phyloP scores from a whole-genome alignment of 1,284 basidiomycete genomes.

The Bjerkandera adusta region DNA sequence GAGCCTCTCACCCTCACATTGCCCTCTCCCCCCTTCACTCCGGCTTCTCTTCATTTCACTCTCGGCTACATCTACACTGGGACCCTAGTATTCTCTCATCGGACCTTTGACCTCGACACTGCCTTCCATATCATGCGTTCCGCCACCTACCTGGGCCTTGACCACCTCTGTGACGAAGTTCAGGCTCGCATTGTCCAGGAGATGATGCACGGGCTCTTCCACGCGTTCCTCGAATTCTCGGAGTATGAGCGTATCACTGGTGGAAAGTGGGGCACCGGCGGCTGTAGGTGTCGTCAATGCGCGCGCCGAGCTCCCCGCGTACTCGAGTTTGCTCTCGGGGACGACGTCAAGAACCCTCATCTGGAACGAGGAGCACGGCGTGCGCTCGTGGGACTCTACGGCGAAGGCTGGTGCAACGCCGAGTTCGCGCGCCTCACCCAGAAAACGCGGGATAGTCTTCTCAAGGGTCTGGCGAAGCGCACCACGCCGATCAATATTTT shows the following conservation, averaged over 20 bases:
- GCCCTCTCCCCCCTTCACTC: slow-evolving; percentile 93
- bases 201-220: slow-evolving; percentile 87
- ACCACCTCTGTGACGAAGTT: slow-evolving; percentile 75
- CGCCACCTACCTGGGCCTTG: slow-evolving; percentile 78
- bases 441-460: slow-evolving; percentile 62
- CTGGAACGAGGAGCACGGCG: slow-evolving; percentile 72
- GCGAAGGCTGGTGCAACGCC: slow-evolving; percentile 79
- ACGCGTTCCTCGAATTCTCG: slow-evolving; percentile 74
- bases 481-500: slow-evolving; percentile 67
- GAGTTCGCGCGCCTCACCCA: slow-evolving; percentile 74
- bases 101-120: slow-evolving; percentile 90
- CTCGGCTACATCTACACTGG: slow-evolving; percentile 95
- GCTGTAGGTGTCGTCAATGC: slow-evolving; percentile 81
- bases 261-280: slow-evolving; percentile 73
- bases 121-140: slow-evolving; percentile 89
- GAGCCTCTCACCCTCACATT: slow-evolving; percentile 65
- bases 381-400: slow-evolving; percentile 78
- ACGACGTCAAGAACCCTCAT: slow-evolving; percentile 71
- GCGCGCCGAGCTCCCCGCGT: slow-evolving; percentile 75
- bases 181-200: slow-evolving; percentile 82
- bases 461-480: slow-evolving; percentile 68
- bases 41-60: slow-evolving; percentile 91
- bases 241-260: slow-evolving; percentile 71
- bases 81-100: slow-evolving; percentile 88
- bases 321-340: slow-evolving; percentile 72